These are phyloP conservation scores for Agrocybe praecox DNA, from an alignment of 768 basidiomycete genomes.

Conservation along the genomic window DNA sequence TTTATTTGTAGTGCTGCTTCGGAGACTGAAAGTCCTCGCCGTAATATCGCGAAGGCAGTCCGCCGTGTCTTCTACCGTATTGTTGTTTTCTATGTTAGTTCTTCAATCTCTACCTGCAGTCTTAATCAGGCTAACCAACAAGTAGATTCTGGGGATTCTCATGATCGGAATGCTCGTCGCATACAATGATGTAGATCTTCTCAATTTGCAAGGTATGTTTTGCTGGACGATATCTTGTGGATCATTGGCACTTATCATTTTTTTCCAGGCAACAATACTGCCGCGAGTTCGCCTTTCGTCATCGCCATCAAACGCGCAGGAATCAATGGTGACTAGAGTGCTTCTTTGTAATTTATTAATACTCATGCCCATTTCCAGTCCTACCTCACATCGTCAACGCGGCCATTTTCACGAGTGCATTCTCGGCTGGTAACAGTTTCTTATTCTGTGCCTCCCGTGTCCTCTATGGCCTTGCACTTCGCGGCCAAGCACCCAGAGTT, in stretches of 20 bases:
- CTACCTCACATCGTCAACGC: constrained; percentile 76
- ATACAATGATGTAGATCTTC: constrained; percentile 57
- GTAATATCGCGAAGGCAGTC: constrained; percentile 78
- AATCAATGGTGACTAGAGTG: constrained; percentile 49
- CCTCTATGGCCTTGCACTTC: constrained; percentile 53
- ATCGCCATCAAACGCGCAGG: constrained; percentile 77
- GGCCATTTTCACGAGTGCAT: constrained; percentile 68
- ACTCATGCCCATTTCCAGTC: constrained; percentile 30
- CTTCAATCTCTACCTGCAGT: background rate
- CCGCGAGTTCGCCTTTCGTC: constrained; percentile 84
- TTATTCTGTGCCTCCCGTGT: constrained; percentile 58
- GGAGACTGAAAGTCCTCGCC: constrained; percentile 77
- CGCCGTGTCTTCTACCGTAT: constrained; percentile 82
- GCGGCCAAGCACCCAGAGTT: constrained; percentile 50
- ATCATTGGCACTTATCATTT: background rate
- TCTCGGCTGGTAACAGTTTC: constrained; percentile 73
- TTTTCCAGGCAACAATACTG: constrained; percentile 49
- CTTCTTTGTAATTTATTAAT: background rate
- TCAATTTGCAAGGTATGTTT: constrained; percentile 29
- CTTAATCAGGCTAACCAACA: background rate
- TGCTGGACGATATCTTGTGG: background rate
- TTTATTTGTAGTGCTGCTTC: constrained; percentile 63
- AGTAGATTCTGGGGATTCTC: constrained; percentile 65
- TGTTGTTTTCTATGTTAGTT: constrained; percentile 68
- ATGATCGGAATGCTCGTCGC: constrained; percentile 83